A percentile compares a stretch with the other conserved stretches of the same genome.
These are phyloP conservation scores for Quercus cerris DNA, from an alignment of 306 rosid species.

Conservation along the genomic window DNA sequence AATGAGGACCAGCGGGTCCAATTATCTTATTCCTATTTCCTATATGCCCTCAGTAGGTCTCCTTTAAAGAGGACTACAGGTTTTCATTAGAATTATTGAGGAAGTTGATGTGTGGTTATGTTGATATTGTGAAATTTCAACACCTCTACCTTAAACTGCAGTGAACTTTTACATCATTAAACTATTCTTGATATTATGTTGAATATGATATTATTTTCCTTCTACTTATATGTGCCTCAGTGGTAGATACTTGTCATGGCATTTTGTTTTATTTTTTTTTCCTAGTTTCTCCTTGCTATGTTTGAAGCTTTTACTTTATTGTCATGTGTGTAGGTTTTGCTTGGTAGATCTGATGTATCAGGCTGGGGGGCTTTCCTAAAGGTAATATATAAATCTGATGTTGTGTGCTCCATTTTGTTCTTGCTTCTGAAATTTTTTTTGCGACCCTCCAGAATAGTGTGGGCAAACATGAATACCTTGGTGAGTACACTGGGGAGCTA, in stretches of 20 bases:
- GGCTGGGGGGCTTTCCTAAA: constrained; percentile 99
- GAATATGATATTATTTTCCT: neutral
- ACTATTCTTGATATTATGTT: neutral
- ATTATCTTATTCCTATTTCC: neutral
- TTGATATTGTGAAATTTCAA: neutral
- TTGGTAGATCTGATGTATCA: constrained; percentile 94
- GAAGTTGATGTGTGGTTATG: neutral
- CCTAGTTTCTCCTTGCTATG: neutral
- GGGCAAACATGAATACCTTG: constrained; percentile 98
- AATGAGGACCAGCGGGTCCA: neutral
- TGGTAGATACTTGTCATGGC: neutral
- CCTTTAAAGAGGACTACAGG: neutral
- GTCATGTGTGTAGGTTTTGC: constrained; percentile 64
- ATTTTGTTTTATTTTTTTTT: neutral
- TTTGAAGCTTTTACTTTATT: constrained; percentile 7
- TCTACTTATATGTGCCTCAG: neutral
- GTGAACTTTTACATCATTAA: neutral
- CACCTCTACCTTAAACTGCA: neutral
- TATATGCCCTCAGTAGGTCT: neutral
- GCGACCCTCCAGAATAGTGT: constrained; percentile 76
- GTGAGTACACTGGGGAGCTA: constrained; percentile 97
- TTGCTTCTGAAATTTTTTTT: constrained; percentile 27
- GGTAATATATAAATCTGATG: constrained; percentile 41
- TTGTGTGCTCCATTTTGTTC: neutral
- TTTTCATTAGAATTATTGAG: neutral